Conservation (phyloP, 2,329 filamentous ascomycete species). For the Ophioceras dolichostomum region DNA sequence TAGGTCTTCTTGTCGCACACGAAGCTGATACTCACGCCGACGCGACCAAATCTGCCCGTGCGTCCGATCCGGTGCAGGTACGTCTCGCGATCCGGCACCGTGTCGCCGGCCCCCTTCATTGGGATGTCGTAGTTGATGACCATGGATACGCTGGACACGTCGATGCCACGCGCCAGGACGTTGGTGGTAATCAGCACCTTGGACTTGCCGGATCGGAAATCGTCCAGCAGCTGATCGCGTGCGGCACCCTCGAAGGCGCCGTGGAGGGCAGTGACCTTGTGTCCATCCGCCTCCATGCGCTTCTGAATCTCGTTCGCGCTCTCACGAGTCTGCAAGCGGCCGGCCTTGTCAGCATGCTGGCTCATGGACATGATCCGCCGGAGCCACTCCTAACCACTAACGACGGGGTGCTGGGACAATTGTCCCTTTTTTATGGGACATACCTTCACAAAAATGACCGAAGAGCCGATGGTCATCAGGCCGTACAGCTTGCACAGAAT, state of each 20-base stretch:
- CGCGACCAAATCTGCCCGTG: conserved; percentile 90
- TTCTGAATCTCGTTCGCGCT: conserved; percentile 77
- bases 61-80: conserved; percentile 97
- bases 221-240: conserved; percentile 73
- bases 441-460: conserved; percentile 95
- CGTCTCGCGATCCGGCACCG: conserved; percentile 82
- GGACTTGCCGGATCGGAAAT: conserved; percentile 74
- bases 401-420: too few species aligned
- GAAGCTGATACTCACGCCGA: conserved; percentile 91
- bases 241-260: conserved; percentile 75
- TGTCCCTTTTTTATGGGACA: too few species aligned
- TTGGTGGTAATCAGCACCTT: conserved; percentile 99
- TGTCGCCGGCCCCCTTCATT: conserved; percentile 62
- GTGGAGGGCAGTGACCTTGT: conserved; percentile 83
- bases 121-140: conserved; percentile 95
- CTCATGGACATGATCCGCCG: too few species aligned
- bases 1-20: conserved; percentile 80
- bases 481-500: conserved; percentile 89
- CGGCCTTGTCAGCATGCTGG: too few species aligned
- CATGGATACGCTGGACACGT: conserved; percentile 84
- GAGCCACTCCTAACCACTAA: too few species aligned
- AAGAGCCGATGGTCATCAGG: conserved; percentile 90
- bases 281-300: conserved; percentile 78
- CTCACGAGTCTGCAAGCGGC: conserved; percentile 63
- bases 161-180: conserved; percentile 89